Evolutionary conservation across 441 rosid species (phyloP).

Genomic region (Rhodomyrtus psidioides): DNA sequence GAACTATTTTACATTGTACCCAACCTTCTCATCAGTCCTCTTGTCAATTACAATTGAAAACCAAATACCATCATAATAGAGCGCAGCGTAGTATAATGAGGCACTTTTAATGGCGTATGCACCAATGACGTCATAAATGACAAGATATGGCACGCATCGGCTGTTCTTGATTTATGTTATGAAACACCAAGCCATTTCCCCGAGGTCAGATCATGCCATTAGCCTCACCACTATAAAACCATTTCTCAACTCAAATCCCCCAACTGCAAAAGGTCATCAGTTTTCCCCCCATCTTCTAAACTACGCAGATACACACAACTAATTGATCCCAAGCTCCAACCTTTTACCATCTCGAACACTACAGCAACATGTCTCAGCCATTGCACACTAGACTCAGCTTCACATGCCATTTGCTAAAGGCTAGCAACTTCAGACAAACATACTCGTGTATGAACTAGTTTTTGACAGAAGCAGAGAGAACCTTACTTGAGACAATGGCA

Average conservation of each 20-base stretch:
- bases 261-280: background rate
- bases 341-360: background rate
- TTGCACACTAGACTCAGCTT: background rate
- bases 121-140: background rate
- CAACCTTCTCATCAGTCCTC: background rate
- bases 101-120: background rate
- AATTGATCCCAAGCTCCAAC: background rate
- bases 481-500: constrained; percentile 1
- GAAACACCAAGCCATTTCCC: background rate
- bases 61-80: background rate
- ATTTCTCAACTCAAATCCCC: background rate
- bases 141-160: background rate
- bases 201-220: background rate
- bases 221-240: background rate
- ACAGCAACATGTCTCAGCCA: background rate
- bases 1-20: background rate
- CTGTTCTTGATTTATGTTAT: background rate
- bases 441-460: background rate
- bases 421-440: background rate
- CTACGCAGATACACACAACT: background rate
- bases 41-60: background rate
- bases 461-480: background rate
- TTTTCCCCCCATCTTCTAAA: background rate
- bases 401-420: background rate
- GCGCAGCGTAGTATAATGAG: background rate